Base-by-base conservation (phyloP, 805 yeast genomes). In the Starmerella potacharoeniae region DNA sequence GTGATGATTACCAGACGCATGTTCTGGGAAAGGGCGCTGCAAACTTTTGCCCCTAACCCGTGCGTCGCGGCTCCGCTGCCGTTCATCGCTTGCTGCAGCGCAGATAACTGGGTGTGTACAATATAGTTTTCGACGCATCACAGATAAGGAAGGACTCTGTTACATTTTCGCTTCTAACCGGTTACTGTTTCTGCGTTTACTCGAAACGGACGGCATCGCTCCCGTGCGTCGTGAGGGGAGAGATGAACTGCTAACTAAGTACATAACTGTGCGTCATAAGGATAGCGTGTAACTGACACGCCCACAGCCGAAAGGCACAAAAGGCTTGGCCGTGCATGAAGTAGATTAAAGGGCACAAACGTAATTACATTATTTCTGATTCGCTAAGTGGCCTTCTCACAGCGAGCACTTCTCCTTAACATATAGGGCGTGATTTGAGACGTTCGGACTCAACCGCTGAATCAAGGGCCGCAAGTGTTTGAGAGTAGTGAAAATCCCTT, bases 361-460 rank as follows among this genome's bases (percentile, higher is more conserved):
- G 39, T 31, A 52, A 52, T 52, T 52, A 45, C 51, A 40, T 16
- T 33, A 29, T 41, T 30, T 41, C 46, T 52, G 54, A 52, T 52
- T 52, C 54, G 54, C 46, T 39, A 39, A 13, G 51, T 16, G 17
- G 39, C 28, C 40, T 30, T 9, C 49, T 10, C 30, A 13, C 49
- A 17, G 40, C 22, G 31, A 17, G 11, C 40, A 33, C 30, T 34
- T 33, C 49, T 34, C 31, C 49, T 33, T 46, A 46, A 30, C 16
- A 17, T 13, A 6, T 16, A 17, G 31, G 49, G 37, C 40, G 49
- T 46, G 49, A 33, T 33, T 46, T 16, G 34, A 33, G 39, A 33
- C 40, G n/a, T 34, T 16, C 4, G 49, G 10, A 46, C 31, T 16
- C 34, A 29, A 16, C 10, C 49, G 17, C 10, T 6, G 28, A n/a